phyloP scores from a whole-genome alignment of 352 stramenopile genomes.

The Blastocystis hominis region DNA sequence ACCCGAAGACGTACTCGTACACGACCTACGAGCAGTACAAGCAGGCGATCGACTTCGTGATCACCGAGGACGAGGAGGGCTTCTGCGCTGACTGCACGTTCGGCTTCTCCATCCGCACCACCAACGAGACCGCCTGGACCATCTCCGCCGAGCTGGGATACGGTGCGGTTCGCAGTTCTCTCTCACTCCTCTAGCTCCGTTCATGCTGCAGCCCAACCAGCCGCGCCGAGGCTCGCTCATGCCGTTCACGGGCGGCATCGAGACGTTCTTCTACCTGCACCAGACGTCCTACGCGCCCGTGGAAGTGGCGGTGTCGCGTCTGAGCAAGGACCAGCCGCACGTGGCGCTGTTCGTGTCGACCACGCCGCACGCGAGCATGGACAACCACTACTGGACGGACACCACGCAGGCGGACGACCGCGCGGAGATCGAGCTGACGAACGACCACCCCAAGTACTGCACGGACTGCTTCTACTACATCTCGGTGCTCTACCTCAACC shows the following conservation, averaged over 20 bases:
- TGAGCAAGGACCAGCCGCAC: neutral
- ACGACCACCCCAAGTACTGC: slow-evolving; percentile 14
- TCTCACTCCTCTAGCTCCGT: neutral
- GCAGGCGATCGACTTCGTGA: neutral
- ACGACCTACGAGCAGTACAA: neutral
- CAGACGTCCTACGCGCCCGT: neutral
- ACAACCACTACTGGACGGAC: slow-evolving; percentile 47
- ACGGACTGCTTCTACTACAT: slow-evolving; percentile 50
- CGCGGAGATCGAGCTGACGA: slow-evolving; percentile 18
- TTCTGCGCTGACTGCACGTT: slow-evolving; percentile 47
- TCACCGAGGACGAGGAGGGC: slow-evolving; percentile 42
- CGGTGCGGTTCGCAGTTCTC: neutral
- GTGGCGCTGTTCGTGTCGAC: slow-evolving; percentile 37
- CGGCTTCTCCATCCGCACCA: slow-evolving; percentile 32
- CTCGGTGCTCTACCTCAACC: neutral
- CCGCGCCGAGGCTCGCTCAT: neutral
- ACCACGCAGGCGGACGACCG: slow-evolving; percentile 21
- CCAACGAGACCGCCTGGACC: neutral
- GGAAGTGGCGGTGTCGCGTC: neutral
- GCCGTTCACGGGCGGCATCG: slow-evolving; percentile 6
- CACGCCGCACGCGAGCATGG: neutral
- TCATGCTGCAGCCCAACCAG: slow-evolving; percentile 16
- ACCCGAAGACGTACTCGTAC: slow-evolving; percentile 7
- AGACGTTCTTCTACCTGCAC: slow-evolving; percentile 43
- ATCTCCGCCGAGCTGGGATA: slow-evolving; percentile 32